A percentile compares a stretch with the other conserved stretches of the same genome.
Conservation (phyloP, 441 rosid species). For the Gossypium trilobum region DNA sequence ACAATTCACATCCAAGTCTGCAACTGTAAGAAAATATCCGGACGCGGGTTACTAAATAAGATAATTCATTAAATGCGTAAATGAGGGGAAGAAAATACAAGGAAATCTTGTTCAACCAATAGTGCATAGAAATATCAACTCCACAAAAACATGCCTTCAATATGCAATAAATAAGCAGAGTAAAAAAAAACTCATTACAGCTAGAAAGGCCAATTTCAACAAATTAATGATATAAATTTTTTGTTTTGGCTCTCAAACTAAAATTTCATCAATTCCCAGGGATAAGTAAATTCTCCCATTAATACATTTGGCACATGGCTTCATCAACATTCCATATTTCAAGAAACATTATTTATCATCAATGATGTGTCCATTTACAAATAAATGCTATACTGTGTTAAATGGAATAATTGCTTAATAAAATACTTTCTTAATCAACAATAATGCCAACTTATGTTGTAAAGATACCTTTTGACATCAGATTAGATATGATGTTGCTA, state of each 20-base stretch:
- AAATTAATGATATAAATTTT: neutral
- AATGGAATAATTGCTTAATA: neutral
- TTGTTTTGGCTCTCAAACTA: neutral
- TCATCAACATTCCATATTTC: neutral
- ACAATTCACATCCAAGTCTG: neutral
- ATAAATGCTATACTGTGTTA: neutral
- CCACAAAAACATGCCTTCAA: neutral
- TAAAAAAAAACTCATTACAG: neutral
- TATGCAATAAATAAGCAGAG: neutral
- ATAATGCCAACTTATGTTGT: neutral
- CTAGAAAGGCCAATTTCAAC: neutral
- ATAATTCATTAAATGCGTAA: neutral
- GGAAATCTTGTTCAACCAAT: neutral
- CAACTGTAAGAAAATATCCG: neutral
- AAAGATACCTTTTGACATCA: neutral
- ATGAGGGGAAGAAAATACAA: neutral
- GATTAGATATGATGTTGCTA: neutral
- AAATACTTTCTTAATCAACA: neutral
- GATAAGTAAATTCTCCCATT: slow-evolving; percentile 1
- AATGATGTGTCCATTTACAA: neutral
- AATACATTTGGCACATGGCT: neutral
- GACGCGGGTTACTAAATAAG: neutral
- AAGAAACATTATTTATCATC: neutral
- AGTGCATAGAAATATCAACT: neutral
- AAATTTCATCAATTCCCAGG: neutral